Evolutionary conservation across 345 rosid species (phyloP).

Genomic region (Eucalyptus regnans): DNA sequence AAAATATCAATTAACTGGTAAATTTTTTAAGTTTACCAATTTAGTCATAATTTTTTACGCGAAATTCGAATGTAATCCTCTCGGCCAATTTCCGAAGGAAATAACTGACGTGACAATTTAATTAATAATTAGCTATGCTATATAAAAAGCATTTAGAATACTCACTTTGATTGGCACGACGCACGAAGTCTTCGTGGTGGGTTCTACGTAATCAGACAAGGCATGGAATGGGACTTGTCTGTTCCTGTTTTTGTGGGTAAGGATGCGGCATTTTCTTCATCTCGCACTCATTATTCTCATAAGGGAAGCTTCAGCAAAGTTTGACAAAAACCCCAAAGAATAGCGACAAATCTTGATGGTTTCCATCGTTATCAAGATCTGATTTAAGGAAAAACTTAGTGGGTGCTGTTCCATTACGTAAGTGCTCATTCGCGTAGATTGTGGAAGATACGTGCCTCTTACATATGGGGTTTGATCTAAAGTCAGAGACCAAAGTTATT

Average conservation of each 20-base stretch:
- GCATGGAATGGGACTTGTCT: not conserved
- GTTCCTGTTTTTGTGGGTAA: not conserved
- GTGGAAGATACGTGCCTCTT: not conserved
- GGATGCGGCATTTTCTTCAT: not conserved
- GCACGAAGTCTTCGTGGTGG: not conserved
- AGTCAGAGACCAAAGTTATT: no score
- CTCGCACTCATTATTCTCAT: not conserved
- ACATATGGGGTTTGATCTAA: no score
- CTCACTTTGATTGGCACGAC: not conserved
- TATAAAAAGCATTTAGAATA: not conserved
- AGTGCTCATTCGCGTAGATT: not conserved
- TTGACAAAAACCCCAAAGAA: not conserved
- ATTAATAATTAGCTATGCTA: no score
- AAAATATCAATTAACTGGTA: no score
- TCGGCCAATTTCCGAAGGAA: accelerated
- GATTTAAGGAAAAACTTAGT: not conserved
- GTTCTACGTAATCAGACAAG: not conserved
- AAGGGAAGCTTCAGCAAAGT: not conserved
- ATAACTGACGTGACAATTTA: not conserved
- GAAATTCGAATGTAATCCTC: accelerated
- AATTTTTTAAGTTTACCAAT: accelerated
- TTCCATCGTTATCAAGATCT: not conserved
- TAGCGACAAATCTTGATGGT: not conserved
- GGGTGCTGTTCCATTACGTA: not conserved
- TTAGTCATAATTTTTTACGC: accelerated